A percentile compares a stretch with the other conserved stretches of the same genome.
These are phyloP conservation scores for Termitomyces sp. DNA, from an alignment of 768 basidiomycete genomes.

Conservation along the genomic window DNA sequence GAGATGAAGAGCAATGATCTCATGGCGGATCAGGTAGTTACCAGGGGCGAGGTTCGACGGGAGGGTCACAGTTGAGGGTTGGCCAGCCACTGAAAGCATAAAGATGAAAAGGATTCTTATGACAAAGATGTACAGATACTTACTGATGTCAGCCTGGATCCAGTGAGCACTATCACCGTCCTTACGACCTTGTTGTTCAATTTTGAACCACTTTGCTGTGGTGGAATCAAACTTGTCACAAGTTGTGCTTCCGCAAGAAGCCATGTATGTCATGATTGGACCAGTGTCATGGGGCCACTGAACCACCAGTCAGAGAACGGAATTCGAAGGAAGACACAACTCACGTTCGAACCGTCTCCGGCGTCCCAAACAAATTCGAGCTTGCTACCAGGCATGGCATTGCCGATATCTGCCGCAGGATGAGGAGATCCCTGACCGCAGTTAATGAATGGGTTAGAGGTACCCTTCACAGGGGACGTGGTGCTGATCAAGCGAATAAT, in stretches of 20 bases:
- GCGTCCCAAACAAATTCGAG: slow-evolving; percentile 3
- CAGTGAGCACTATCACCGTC: slow-evolving; percentile 30
- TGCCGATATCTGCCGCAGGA: slow-evolving; percentile 42
- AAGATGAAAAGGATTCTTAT: neutral
- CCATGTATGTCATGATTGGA: slow-evolving; percentile 73
- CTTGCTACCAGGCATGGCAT: slow-evolving; percentile 29
- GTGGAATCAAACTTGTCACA: slow-evolving; percentile 59
- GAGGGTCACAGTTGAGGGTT: slow-evolving; percentile 34
- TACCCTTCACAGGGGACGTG: slow-evolving; percentile 44
- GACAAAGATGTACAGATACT: slow-evolving; percentile 16
- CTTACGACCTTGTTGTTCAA: slow-evolving; percentile 45
- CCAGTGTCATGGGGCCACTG: slow-evolving; percentile 56
- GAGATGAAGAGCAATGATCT: slow-evolving; percentile 75
- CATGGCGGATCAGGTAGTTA: slow-evolving; percentile 73
- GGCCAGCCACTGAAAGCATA: slow-evolving; percentile 30
- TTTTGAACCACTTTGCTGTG: slow-evolving; percentile 72
- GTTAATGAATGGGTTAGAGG: slow-evolving; percentile 48
- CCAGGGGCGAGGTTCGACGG: slow-evolving; percentile 56
- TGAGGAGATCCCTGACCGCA: slow-evolving; percentile 51
- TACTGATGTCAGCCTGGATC: slow-evolving; percentile 52
- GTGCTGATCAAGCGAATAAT: slow-evolving; percentile 36
- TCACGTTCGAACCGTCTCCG: slow-evolving; percentile 18
- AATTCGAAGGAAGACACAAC: slow-evolving; percentile 8
- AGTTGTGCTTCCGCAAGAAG: slow-evolving; percentile 48
- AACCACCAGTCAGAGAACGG: neutral